Evolutionary conservation across 1,139 yeast species (phyloP).

Genomic region (Oligophagozyma castellii): DNA sequence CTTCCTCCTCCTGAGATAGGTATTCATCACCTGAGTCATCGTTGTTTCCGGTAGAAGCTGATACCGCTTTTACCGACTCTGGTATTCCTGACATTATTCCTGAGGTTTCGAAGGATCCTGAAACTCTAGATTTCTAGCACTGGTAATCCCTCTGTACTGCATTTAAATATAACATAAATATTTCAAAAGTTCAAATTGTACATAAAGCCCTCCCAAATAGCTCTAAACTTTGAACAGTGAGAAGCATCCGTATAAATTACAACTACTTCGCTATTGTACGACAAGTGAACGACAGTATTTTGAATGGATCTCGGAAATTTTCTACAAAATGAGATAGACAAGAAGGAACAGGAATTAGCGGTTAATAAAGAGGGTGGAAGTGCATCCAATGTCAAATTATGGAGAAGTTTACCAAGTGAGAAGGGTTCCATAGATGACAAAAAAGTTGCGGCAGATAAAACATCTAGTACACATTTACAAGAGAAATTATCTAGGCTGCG

Average conservation of each 20-base stretch:
- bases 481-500: conserved; percentile 5
- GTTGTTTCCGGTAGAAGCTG: conserved; percentile 2
- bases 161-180: no score
- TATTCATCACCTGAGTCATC: conserved; percentile 26
- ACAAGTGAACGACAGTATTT: no score
- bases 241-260: no score
- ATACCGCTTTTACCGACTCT: conserved; percentile 1
- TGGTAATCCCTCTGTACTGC: no score
- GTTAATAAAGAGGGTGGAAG: conserved; percentile 1
- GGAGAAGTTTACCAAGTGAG: no score
- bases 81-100: conserved; percentile 5
- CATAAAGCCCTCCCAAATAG: no score
- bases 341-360: conserved; percentile 20
- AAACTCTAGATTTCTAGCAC: no score
- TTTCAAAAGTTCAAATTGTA: no score
- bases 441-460: conserved; percentile 12
- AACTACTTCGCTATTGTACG: no score
- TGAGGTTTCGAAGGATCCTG: no score
- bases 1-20: conserved; percentile 29
- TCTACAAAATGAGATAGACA: conserved; percentile 25
- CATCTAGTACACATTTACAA: conserved; percentile 8
- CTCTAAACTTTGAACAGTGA: no score
- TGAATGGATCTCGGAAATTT: conserved; percentile 27
- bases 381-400: conserved; percentile 3
- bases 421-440: conserved; percentile 7